Percentiles rank a stretch among this genome's conserved stretches.
These are phyloP conservation scores for Saraca asoca DNA, from an alignment of 331 rosid genomes.

Conservation along the genomic window DNA sequence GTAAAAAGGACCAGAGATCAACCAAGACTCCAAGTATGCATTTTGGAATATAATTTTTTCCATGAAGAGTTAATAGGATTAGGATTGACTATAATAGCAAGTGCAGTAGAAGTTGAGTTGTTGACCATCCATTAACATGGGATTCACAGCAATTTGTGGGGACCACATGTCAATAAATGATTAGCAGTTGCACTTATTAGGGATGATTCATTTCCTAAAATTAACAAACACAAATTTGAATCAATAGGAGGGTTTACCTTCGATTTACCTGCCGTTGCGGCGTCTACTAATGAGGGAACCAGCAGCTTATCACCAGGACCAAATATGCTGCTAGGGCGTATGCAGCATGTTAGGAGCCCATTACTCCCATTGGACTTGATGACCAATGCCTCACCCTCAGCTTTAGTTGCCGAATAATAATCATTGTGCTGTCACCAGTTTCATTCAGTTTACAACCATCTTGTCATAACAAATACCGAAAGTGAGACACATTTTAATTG, in stretches of 20 bases:
- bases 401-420: constrained; percentile 88
- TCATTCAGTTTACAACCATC: constrained; percentile 23
- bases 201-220: no score
- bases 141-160: no score
- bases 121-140: no score
- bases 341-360: constrained; percentile 87
- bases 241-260: constrained; percentile 54
- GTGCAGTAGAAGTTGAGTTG: not conserved
- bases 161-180: no score
- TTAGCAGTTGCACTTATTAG: no score
- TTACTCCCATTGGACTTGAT: constrained; percentile 73
- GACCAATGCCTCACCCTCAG: constrained; percentile 81
- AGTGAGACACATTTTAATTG: constrained; percentile 9
- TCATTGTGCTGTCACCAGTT: constrained; percentile 75
- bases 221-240: not conserved
- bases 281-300: constrained; percentile 73
- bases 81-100: not conserved
- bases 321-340: constrained; percentile 94
- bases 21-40: constrained; percentile 5
- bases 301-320: constrained; percentile 92
- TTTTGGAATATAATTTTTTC: not conserved
- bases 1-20: constrained; percentile 13
- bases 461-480: constrained; percentile 8
- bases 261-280: constrained; percentile 86
- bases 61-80: not conserved